Base-by-base conservation (phyloP, 2,329 filamentous ascomycete genomes). In the Arthrobotrys pseudoclavata region DNA sequence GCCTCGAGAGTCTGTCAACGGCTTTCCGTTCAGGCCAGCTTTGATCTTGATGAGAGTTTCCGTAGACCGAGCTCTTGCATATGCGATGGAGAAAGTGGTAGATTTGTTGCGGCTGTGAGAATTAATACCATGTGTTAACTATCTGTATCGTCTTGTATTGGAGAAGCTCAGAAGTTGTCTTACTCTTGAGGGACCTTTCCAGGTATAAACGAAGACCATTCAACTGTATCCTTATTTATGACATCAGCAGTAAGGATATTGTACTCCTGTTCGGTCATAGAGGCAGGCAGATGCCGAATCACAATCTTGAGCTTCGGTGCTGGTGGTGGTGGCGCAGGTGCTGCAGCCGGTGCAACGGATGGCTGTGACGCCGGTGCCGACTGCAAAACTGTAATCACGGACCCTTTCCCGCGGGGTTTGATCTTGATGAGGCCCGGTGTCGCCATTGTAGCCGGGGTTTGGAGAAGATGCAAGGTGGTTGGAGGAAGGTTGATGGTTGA, bases 181-280 rank as follows among this genome's bases (percentile, higher is more conserved):
- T 85, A 96, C 94, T 97, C 92, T 82, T 90, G 91, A 1, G 94
- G 94, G 52, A 95, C 86, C 83, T 97, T 97, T 80, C 91, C 91
- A 69, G 87, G 85, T 72, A 88, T 88, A 83, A 89, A 99, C 60
- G 88, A 88, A 80, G 92, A 86, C 92, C 93, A 97, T 83, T 97
- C 94, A 12, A 96, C 89, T 82, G 91, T 96, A 34, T 93, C 93
- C 57, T 88, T 88, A n/a, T 82, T 81, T 40, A 82, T 77, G 42
- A 77, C 76, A 29, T 92, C 92, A 2, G 88, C 81, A 81, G 90
- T 92, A 7, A 90, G 87, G 13, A 85, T 84, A 81, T 90, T 86
- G 79, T 96, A 95, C 82, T 99, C 96, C 0, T 87, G 84, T 82
- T 92, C 88, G 0, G 92, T 96, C 83, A 99, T 87, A 7, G 91